These are phyloP conservation scores for maize (Zea mays) DNA, from an alignment of 176 grass and related monocot genomes.

Conservation along the genomic window DNA sequence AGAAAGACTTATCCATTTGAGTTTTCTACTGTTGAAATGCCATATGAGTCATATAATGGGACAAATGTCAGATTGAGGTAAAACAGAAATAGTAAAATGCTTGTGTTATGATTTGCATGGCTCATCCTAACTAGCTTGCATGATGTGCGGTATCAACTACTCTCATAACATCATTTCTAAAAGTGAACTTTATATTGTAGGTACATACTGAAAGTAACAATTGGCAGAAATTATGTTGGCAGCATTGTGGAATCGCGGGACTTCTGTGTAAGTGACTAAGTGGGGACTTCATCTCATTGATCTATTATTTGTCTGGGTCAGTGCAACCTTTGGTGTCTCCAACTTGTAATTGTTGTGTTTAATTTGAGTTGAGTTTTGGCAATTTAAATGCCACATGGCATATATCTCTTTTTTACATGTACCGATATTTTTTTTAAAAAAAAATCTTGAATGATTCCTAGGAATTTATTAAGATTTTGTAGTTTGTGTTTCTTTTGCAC, in stretches of 20 bases:
- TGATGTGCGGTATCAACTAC: constrained; percentile 7
- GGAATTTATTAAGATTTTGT: background rate
- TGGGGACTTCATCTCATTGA: constrained; percentile 8
- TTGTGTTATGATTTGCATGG: background rate
- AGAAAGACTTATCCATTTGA: constrained; percentile 88
- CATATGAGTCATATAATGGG: constrained; percentile 87
- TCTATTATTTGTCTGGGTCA: background rate
- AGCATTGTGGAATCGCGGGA: constrained; percentile 77
- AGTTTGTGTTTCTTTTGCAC: background rate
- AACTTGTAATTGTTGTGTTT: background rate
- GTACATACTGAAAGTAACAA: constrained; percentile 85
- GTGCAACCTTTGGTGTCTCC: background rate
- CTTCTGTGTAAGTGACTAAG: constrained; percentile 68
- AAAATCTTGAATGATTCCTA: background rate
- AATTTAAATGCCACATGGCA: constrained; percentile 13
- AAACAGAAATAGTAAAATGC: background rate
- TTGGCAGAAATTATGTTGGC: constrained; percentile 82
- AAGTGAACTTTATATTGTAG: constrained; percentile 40
- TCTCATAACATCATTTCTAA: constrained; percentile 12
- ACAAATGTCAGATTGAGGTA: constrained; percentile 93
- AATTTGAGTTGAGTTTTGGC: background rate
- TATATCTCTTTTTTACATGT: background rate
- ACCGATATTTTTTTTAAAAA: background rate
- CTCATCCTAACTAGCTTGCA: constrained; percentile 2
- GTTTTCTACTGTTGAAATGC: constrained; percentile 95